Conservation (phyloP, 73 alveolate genomes). For the Paramecium primaurelia region DNA sequence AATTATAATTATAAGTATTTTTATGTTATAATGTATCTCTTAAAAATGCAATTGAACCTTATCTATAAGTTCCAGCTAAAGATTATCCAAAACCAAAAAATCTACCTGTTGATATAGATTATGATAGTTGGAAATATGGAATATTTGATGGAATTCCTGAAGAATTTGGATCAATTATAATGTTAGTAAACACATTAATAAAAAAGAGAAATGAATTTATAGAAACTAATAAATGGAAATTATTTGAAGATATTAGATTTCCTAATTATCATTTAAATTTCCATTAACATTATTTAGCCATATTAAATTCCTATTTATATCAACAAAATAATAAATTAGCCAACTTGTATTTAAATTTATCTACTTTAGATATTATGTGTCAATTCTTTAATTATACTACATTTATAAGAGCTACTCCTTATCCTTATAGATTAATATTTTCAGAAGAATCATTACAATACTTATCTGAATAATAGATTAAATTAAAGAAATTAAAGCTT, state of each 20-base stretch:
- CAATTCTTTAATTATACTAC: not conserved
- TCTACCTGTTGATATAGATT: not conserved
- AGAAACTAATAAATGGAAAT: not conserved
- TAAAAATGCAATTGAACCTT: not conserved
- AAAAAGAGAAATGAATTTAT: not conserved
- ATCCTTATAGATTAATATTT: not conserved
- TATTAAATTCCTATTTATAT: not conserved
- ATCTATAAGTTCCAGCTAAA: not conserved
- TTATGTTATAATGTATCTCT: not conserved
- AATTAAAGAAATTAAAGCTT: not conserved
- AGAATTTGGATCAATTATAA: not conserved
- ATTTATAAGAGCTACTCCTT: not conserved
- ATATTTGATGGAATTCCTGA: not conserved
- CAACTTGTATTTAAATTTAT: not conserved
- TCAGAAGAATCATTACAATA: conserved; percentile 18
- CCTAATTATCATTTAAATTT: not conserved
- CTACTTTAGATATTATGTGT: not conserved
- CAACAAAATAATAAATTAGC: not conserved
- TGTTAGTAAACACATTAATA: not conserved
- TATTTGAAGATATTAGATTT: not conserved
- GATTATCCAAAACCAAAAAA: not conserved
- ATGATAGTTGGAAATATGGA: not conserved
- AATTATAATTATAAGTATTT: not conserved
- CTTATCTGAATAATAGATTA: not conserved
- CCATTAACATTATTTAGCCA: not conserved